Evolutionary conservation across 1,284 basidiomycete genomes (phyloP), one percentile per base, ranked within the genome.

Genomic region (Cryptococcus deneoformans): DNA sequence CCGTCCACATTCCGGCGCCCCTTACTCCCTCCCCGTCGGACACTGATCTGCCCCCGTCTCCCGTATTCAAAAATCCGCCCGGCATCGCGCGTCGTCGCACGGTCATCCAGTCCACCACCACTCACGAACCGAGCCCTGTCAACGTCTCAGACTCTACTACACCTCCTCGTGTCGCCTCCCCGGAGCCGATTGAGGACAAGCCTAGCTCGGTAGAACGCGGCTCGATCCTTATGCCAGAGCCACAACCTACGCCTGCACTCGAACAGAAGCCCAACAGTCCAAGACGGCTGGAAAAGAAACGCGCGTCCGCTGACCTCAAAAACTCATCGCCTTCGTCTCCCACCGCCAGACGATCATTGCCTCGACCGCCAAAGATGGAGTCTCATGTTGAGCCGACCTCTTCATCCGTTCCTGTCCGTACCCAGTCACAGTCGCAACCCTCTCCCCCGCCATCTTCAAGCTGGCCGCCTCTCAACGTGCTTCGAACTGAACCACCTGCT

Each of bases 31-130:
- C 58, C 58, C 44, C 48, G 8, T 50, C 54, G 9, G 56, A 56
- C 38, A 52, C 45, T 40, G 59, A 56, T 47, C 52, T 44, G 43
- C 50, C 50, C 50, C 42, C 53, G 16, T 60, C 45, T 46, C 20
- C 20, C 20, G 20, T 20, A 20, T 20, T 20, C 20, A 20, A 20
- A 38, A 20, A 20, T 20, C 20, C 20, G 1, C 65, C 72, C 0
- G 63, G 63, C 14, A 55, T 76, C 9, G 67, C 72, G 3, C 57
- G 71, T 35, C 59, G 70, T n/a, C 59, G 68, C 20, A 74, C 71
- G 1, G 59, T 76, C 38, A 56, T 75, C 46, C 61, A 70, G 44
- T 53, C 55, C 8, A 60, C 46, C 47, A 20, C 20, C 20, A 20
- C 20, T 20, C 20, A 20, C 20, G 20, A 20, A 20, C 20, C 20